These are phyloP conservation scores for Chaetomium fimeti DNA, from an alignment of 495 filamentous ascomycete genomes.

Conservation along the genomic window DNA sequence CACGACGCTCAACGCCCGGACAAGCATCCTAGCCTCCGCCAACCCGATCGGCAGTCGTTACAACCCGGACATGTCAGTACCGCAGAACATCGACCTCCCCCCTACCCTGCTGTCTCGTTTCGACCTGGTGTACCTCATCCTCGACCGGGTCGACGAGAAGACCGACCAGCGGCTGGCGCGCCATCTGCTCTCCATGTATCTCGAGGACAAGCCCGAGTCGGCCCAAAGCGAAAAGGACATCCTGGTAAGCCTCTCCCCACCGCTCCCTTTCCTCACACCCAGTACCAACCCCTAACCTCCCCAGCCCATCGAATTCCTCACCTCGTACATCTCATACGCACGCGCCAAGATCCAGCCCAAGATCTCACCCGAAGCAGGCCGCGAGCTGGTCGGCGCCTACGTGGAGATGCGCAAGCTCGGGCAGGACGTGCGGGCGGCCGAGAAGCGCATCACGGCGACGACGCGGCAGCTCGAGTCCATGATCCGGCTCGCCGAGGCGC, in stretches of 20 bases:
- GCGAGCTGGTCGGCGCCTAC: conserved; percentile 80
- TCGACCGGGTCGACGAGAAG: conserved; percentile 87
- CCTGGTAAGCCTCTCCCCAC: conserved; percentile 56
- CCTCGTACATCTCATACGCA: conserved; percentile 95
- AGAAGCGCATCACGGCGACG: conserved; percentile 96
- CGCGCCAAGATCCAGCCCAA: conserved; percentile 80
- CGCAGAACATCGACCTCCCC: conserved; percentile 96
- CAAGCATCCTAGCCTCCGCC: conserved; percentile 90
- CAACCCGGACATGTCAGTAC: conserved; percentile 91
- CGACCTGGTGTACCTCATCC: conserved; percentile 92
- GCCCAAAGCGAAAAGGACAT: conserved; percentile 68
- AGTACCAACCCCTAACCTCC: conserved; percentile 23
- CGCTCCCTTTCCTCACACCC: not conserved
- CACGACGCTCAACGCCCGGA: conserved; percentile 93
- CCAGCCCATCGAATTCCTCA: conserved; percentile 90
- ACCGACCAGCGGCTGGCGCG: conserved; percentile 83
- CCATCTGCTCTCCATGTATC: conserved; percentile 94
- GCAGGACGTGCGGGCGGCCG: conserved; percentile 86
- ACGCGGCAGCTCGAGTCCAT: conserved; percentile 95
- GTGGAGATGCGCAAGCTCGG: conserved; percentile 95
- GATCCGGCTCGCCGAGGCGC: conserved; percentile 93
- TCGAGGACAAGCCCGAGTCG: conserved; percentile 88
- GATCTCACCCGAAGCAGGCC: conserved; percentile 71
- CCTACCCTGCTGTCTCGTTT: conserved; percentile 94
- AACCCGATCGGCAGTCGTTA: conserved; percentile 98